These are phyloP conservation scores for Bipolaris zeicola DNA, from an alignment of 2,329 filamentous ascomycete species.

Conservation along the genomic window DNA sequence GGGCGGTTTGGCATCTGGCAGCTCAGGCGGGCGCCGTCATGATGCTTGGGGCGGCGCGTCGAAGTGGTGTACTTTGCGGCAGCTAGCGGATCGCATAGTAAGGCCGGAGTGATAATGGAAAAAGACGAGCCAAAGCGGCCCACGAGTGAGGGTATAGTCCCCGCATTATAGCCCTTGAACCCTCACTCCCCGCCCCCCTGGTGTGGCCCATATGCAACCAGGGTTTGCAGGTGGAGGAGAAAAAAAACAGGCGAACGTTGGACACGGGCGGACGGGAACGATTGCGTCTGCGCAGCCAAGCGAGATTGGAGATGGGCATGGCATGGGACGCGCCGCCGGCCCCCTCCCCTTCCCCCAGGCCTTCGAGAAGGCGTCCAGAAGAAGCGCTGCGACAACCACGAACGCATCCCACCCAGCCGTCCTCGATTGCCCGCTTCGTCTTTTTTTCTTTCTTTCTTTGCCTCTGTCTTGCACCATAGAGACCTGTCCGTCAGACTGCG, in stretches of 20 bases:
- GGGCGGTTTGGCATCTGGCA: conserved; percentile 4
- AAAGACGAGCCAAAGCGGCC: conserved; percentile 25
- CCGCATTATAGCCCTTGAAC: conserved; percentile 39
- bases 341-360: not conserved
- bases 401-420: not conserved
- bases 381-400: conserved; percentile 8
- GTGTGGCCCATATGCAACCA: conserved; percentile 14
- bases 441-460: too few relatives aligned
- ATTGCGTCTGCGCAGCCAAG: conserved; percentile 22
- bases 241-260: conserved; percentile 31
- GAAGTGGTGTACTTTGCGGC: conserved; percentile 12
- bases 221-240: conserved; percentile 17
- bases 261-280: conserved; percentile 33
- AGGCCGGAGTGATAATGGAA: conserved; percentile 17
- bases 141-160: conserved; percentile 28
- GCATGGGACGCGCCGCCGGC: conserved; percentile 10
- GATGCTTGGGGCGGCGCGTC: conserved; percentile 11
- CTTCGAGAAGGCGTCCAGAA: conserved; percentile 25
- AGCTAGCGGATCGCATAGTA: conserved; percentile 16
- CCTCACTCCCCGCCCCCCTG: conserved; percentile 12
- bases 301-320: conserved; percentile 19
- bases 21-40: conserved; percentile 15
- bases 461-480: not conserved
- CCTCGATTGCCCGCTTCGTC: not conserved
- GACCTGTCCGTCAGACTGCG: conserved; percentile 4